Evolutionary conservation across 345 rosid genomes (phyloP), one percentile per base, ranked within the genome.

Genomic region (Luvunga scandens): DNA sequence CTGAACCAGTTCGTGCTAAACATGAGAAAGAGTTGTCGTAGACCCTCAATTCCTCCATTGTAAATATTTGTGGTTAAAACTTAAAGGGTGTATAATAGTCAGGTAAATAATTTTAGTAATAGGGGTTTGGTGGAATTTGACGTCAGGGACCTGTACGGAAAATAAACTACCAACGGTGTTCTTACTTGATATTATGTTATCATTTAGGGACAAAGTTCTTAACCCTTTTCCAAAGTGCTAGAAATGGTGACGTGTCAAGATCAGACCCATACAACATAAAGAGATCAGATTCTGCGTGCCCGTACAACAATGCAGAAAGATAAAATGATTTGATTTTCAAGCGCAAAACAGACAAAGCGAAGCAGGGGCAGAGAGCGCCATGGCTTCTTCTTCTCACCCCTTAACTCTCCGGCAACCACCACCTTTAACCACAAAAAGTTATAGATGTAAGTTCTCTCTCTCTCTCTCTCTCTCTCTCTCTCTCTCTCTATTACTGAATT

Each of bases 341-440:
- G 13, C 50, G 3, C 18, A 45, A 62, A 24, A 27, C 66, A 9
- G 50, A 45, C 50, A 30, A 36, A 22, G 9, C 65, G 76, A 34
- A 63, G 33, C 5, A 45, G 63, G 71, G 57, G 56, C 36, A 33
- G 71, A 61, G 1, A 13, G 50, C 50, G 53, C 12, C 75, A 81
- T 75, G 82, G 75, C 81, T 56, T 73, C 81, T 69, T 81, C 84
- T 69, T 77, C 81, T 72, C 81, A 75, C 63, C 80, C 81, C 77
- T 84, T 85, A 2, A 77, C 83, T 28, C 55, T 83, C 33, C 86
- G 86, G 0, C 84, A 68, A 4, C 84, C 79, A 2, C 77, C 81
- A 34, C 73, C 87, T 66, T 65, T 72, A 28, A 36, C 80, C 45
- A 63, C 81, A 12, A 24, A 66, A 59, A 8, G 66, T n/a, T 65